Conservation (phyloP, 139 green algal species). For the Tetraselmis striata region DNA sequence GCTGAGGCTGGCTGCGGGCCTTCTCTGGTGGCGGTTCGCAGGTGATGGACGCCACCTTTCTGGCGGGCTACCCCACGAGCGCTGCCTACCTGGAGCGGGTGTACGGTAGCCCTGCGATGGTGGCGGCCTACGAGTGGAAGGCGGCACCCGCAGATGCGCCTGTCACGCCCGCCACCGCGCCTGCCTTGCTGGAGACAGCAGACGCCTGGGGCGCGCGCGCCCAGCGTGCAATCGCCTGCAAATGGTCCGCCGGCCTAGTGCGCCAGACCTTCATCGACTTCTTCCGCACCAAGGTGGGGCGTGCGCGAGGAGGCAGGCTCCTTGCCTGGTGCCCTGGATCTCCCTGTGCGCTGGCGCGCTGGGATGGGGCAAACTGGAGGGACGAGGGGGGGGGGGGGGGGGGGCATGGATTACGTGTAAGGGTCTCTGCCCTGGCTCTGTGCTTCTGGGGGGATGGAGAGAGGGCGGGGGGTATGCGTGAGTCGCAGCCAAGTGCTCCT, state of each 20-base stretch:
- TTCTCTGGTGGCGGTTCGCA: no score
- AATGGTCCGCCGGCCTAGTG: constrained; percentile 33
- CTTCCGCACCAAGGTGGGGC: constrained; percentile 34
- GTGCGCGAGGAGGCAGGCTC: no score
- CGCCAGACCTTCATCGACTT: constrained; percentile 59
- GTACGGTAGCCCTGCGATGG: background rate
- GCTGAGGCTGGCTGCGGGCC: no score
- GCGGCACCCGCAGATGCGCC: background rate
- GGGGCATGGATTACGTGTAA: no score
- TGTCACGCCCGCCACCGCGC: background rate
- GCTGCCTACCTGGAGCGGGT: background rate
- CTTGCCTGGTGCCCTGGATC: constrained; percentile 5
- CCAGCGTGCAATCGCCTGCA: background rate
- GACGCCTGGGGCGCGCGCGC: background rate
- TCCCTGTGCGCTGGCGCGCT: background rate
- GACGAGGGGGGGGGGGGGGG: background rate
- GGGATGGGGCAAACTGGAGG: background rate
- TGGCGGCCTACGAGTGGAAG: background rate
- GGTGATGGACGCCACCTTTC: background rate
- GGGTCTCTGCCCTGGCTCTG: background rate
- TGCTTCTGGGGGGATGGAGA: background rate
- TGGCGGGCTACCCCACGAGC: background rate
- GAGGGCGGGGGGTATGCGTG: background rate
- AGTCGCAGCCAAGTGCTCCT: no score
- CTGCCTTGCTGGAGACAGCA: background rate